Evolutionary conservation across 305 asterid genomes (phyloP).

Genomic region (Solanum aculeatissimum): DNA sequence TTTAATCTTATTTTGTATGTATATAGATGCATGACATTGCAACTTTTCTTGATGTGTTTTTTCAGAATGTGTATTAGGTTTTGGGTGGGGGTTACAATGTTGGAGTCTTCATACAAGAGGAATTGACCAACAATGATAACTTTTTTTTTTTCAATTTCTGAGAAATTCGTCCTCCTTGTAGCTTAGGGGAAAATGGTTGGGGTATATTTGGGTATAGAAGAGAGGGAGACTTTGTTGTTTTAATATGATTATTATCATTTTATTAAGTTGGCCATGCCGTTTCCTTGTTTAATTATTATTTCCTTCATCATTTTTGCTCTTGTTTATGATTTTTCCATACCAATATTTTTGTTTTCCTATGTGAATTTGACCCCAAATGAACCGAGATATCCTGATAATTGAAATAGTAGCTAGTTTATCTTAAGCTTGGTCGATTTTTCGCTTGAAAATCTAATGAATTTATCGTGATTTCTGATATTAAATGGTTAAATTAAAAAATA

Average conservation of each 20-base stretch:
- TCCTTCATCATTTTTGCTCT: not conserved
- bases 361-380: not conserved
- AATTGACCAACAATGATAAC: not conserved
- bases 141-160: not conserved
- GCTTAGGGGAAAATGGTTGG: not conserved
- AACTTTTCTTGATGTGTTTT: not conserved
- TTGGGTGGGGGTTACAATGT: constrained; percentile 1
- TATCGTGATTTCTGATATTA: not conserved
- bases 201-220: constrained; percentile 8
- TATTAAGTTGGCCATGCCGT: not conserved
- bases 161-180: not conserved
- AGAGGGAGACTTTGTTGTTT: not conserved
- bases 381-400: not conserved
- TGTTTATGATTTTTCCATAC: not conserved
- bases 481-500: not conserved
- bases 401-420: not conserved
- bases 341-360: not conserved
- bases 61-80: constrained; percentile 1
- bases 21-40: not conserved
- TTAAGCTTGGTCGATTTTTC: not conserved
- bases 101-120: constrained; percentile 1
- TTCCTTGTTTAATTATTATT: not conserved
- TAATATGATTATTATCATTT: not conserved
- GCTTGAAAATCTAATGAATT: not conserved
- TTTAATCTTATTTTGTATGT: not conserved